These are phyloP conservation scores for Saturnispora hagleri DNA, from an alignment of 805 yeast species.

Conservation along the genomic window DNA sequence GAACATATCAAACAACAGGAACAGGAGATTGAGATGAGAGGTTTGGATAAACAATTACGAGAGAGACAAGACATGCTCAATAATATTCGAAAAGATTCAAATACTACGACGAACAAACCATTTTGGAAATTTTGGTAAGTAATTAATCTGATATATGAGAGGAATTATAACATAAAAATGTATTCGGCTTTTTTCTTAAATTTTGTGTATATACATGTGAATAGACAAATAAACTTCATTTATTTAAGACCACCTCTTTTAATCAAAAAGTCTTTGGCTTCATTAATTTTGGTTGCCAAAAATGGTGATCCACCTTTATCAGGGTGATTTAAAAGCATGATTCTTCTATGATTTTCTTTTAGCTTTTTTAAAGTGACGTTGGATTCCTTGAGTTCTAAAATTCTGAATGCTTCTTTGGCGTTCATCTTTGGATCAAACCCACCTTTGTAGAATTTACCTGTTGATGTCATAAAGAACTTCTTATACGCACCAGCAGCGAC, in stretches of 20 bases:
- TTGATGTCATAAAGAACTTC: slow-evolving; percentile 54
- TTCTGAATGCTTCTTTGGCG: slow-evolving; percentile 79
- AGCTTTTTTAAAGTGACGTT: slow-evolving; percentile 53
- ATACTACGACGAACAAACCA: slow-evolving; percentile 10
- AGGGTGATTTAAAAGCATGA: slow-evolving; percentile 87
- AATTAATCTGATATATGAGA: background rate
- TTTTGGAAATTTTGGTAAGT: slow-evolving; percentile 26
- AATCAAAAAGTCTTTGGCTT: slow-evolving; percentile 75
- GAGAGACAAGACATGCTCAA: slow-evolving; percentile 24
- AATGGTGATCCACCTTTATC: slow-evolving; percentile 91
- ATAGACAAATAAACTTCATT: background rate
- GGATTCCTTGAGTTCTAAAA: slow-evolving; percentile 65
- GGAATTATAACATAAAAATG: background rate
- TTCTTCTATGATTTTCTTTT: slow-evolving; percentile 70
- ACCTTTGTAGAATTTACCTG: slow-evolving; percentile 67
- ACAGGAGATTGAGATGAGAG: slow-evolving; percentile 46
- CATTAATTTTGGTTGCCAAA: slow-evolving; percentile 84
- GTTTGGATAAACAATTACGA: slow-evolving; percentile 33
- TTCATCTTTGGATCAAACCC: slow-evolving; percentile 90
- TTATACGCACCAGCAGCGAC: slow-evolving; percentile 60
- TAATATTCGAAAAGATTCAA: slow-evolving; percentile 11
- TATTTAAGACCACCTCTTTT: slow-evolving; percentile 45
- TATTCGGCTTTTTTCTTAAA: background rate
- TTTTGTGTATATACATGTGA: slow-evolving; percentile 5
- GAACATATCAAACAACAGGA: slow-evolving; percentile 58